Conservation (phyloP, 2,329 filamentous ascomycete species). For the Sphaerulina populicola region DNA sequence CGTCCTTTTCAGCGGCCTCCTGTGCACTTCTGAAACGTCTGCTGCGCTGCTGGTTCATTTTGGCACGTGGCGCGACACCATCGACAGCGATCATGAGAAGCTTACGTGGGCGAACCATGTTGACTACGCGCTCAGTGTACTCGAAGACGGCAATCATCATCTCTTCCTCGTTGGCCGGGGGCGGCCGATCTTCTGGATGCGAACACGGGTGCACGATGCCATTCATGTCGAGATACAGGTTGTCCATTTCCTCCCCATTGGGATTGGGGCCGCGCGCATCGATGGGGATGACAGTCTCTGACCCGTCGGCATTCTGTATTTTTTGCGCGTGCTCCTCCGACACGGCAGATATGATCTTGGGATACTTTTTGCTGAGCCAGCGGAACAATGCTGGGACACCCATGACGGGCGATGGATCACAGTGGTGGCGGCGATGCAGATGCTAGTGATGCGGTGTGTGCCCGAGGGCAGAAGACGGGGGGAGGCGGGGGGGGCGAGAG, state of each 20-base stretch:
- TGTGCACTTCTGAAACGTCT: constrained; percentile 89
- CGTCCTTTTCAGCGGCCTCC: constrained; percentile 88
- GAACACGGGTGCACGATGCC: constrained; percentile 98
- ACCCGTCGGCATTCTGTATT: constrained; percentile 74
- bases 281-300: constrained; percentile 67
- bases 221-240: constrained; percentile 98
- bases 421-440: neutral
- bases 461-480: neutral
- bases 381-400: constrained; percentile 91
- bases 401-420: constrained; percentile 48
- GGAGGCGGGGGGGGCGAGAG: neutral
- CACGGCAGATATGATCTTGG: constrained; percentile 90
- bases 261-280: constrained; percentile 81
- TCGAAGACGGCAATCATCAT: constrained; percentile 99
- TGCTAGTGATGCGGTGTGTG: neutral
- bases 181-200: constrained; percentile 85
- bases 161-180: constrained; percentile 89
- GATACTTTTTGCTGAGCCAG: constrained; percentile 95
- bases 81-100: constrained; percentile 97
- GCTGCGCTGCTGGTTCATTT: constrained; percentile 99
- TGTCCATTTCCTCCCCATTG: constrained; percentile 96
- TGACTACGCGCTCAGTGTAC: constrained; percentile 97
- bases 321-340: constrained; percentile 74
- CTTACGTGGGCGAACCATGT: constrained; percentile 95
- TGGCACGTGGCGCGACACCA: constrained; percentile 91